Base-by-base conservation (phyloP, 2,329 filamentous ascomycete species). In the Ascochyta lentis region DNA sequence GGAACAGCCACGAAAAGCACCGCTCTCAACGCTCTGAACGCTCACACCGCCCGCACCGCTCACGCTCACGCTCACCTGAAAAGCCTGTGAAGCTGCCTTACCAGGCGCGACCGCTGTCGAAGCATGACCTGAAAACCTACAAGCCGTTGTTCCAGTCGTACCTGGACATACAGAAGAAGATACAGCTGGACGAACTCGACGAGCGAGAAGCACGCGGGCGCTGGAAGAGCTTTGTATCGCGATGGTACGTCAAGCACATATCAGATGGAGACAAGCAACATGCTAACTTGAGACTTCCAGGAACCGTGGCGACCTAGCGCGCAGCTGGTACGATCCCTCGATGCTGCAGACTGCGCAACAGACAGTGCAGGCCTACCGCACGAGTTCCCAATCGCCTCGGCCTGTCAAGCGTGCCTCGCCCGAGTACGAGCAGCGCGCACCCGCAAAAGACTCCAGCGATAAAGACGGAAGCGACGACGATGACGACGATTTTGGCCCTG, bases 141-240 rank as follows among this genome's bases (percentile, higher is more conserved):
- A 83, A 84, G 58, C 84, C 89, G 0, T 80, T 97, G 56, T 91
- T 97, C 60, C 90, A 88, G 15, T 85, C 90, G 43, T 98, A 97
- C 67, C 83, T 98, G 24, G 90, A 93, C 65, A 84, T 96, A 31
- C 94, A 98, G 76, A 97, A 97, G 77, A 82, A 86, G 35, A 83
- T 90, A 37, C 78, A 88, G 49, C 78, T 96, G 1, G 81, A 87
- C 16, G 83, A 85, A 9, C 80, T 98, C 63, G 84, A 86, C 52
- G 88, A 91, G 60, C 83, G 84, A n/a, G 93, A 97, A 72, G 77
- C 87, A 0, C 89, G 83, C 61, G 92, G 93, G 1, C 81, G 94
- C 51, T 99, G 94, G 92, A 96, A 96, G 82, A 94, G 92, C 72
- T 99, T 98, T 68, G 75, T 94, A 12, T 82, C 84, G 4, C 94